Evolutionary conservation across 305 asterid species (phyloP).

Genomic region (Andrographis paniculata): DNA sequence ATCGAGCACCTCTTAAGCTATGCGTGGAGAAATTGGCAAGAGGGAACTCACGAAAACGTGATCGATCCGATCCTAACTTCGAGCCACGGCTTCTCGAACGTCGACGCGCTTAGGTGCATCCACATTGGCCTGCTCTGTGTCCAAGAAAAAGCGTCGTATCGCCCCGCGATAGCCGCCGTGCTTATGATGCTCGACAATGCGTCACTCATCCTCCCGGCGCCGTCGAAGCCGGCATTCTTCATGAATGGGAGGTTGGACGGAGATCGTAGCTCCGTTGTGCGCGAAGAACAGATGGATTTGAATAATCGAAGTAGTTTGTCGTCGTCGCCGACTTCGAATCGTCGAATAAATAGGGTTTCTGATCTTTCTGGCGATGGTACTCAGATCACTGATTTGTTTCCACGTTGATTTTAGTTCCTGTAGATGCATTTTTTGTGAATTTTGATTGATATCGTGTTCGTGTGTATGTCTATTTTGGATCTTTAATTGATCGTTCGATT

Average conservation of each 20-base stretch:
- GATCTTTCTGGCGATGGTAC: too few species aligned
- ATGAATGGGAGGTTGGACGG: constrained; percentile 8
- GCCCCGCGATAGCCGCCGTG: constrained; percentile 35
- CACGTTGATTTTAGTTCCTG: too few species aligned
- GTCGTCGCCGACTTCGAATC: too few species aligned
- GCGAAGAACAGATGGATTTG: too few species aligned
- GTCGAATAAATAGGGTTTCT: too few species aligned
- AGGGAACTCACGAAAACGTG: constrained; percentile 18
- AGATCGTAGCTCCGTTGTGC: too few species aligned
- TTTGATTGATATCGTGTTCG: too few species aligned
- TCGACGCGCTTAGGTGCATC: constrained; percentile 34
- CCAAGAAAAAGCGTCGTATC: constrained; percentile 27
- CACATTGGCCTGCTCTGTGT: constrained; percentile 38
- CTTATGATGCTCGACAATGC: constrained; percentile 30
- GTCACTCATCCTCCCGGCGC: constrained; percentile 22
- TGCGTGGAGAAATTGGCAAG: constrained; percentile 34
- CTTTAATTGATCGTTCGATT: too few species aligned
- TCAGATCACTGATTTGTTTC: too few species aligned
- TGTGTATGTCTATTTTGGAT: too few species aligned
- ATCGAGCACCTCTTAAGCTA: constrained; percentile 22
- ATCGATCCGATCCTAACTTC: constrained; percentile 21
- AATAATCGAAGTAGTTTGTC: too few species aligned
- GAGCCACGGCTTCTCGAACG: constrained; percentile 3
- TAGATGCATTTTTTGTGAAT: too few species aligned
- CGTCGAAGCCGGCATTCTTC: constrained; percentile 27